These are phyloP conservation scores for Bruguiera sexangula DNA, from an alignment of 345 rosid species.

Conservation along the genomic window DNA sequence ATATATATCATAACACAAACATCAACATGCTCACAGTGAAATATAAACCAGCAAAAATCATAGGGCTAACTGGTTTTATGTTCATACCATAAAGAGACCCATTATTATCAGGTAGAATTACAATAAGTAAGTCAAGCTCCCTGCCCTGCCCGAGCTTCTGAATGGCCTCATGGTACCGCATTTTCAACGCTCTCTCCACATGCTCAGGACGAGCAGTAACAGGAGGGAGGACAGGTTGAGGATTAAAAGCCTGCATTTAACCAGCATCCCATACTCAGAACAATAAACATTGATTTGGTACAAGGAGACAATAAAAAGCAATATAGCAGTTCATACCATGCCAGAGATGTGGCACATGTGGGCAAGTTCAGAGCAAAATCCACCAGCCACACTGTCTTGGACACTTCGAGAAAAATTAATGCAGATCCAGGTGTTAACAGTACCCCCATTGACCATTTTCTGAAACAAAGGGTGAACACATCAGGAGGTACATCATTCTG, in stretches of 20 bases:
- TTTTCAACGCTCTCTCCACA: conserved; percentile 74
- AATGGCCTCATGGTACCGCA: conserved; percentile 83
- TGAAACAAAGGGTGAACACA: conserved; percentile 30
- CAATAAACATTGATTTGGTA: neutral
- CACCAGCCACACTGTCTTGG: conserved; percentile 64
- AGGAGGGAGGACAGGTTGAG: conserved; percentile 71
- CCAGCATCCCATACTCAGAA: conserved; percentile 13
- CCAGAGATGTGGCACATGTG: conserved; percentile 90
- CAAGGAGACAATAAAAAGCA: neutral
- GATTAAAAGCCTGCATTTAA: conserved; percentile 57
- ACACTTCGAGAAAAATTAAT: conserved; percentile 81
- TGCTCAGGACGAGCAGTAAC: conserved; percentile 81
- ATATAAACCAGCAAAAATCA: neutral
- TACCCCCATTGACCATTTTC: conserved; percentile 99
- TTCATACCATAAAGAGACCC: conserved; percentile 91
- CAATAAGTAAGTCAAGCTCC: conserved; percentile 93
- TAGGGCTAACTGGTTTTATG: neutral
- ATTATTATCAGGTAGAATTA: conserved; percentile 90
- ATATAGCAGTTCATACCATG: conserved; percentile 54
- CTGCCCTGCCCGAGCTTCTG: conserved; percentile 56
- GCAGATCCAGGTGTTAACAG: conserved; percentile 85
- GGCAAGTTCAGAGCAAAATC: conserved; percentile 88
- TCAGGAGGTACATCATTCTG: neutral
- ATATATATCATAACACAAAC: neutral
- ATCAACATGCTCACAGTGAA: neutral